A percentile compares a stretch with the other conserved stretches of the same genome.
Evolutionary conservation across 257 asterid genomes (phyloP).

Genomic region (Pogostemon cablin): DNA sequence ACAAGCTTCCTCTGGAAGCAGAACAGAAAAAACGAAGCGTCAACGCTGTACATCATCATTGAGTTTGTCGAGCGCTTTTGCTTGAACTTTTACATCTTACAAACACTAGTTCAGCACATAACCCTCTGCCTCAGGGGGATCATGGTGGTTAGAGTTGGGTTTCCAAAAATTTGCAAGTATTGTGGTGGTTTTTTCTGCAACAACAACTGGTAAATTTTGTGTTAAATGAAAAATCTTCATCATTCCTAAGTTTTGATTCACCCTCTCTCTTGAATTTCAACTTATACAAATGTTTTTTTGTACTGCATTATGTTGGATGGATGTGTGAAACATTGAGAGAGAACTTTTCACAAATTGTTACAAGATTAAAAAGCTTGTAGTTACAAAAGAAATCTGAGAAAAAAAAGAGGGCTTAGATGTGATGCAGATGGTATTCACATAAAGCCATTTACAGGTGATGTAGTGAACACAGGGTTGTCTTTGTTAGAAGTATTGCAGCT

Average conservation of each 20-base stretch:
- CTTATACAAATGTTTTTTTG: background rate
- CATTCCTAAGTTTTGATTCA: slow-evolving; percentile 19
- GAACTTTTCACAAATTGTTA: background rate
- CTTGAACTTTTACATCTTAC: slow-evolving; percentile 28
- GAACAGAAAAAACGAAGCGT: slow-evolving; percentile 16
- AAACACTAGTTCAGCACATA: slow-evolving; percentile 21
- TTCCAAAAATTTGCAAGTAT: slow-evolving; percentile 39
- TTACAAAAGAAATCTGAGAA: slow-evolving; percentile 17
- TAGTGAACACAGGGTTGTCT: slow-evolving; percentile 47
- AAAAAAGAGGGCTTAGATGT: background rate
- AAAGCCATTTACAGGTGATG: slow-evolving; percentile 45
- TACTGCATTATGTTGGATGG: slow-evolving; percentile 7
- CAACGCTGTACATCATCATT: slow-evolving; percentile 27
- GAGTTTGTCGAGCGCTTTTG: slow-evolving; percentile 24
- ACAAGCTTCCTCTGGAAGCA: slow-evolving; percentile 23
- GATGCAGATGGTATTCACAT: slow-evolving; percentile 18
- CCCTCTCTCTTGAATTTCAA: background rate
- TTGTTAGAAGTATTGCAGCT: slow-evolving; percentile 28
- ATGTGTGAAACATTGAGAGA: too few relatives aligned
- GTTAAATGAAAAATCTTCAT: slow-evolving; percentile 34
- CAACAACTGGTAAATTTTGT: slow-evolving; percentile 30
- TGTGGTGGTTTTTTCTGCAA: slow-evolving; percentile 32
- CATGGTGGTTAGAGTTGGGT: slow-evolving; percentile 19
- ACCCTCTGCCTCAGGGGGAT: too few relatives aligned
- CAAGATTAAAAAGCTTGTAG: slow-evolving; percentile 12